phyloP scores from a whole-genome alignment of 768 basidiomycete species.

The Pisolithus orientalis region DNA sequence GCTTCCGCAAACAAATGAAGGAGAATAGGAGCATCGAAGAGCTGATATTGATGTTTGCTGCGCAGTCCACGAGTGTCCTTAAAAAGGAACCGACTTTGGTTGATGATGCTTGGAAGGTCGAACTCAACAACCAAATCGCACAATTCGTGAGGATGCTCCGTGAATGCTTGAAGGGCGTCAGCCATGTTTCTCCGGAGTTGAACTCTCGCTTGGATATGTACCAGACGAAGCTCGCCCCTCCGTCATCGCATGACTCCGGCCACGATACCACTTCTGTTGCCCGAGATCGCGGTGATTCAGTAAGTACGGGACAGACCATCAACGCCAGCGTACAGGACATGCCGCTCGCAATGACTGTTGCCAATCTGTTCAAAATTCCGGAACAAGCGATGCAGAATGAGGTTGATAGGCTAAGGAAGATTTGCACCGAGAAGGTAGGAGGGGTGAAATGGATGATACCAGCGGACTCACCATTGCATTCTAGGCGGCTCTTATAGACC shows the following conservation, averaged over 20 bases:
- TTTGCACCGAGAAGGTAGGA: slow-evolving; percentile 72
- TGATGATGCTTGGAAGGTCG: slow-evolving; percentile 88
- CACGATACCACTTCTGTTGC: slow-evolving; percentile 59
- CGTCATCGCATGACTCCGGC: slow-evolving; percentile 55
- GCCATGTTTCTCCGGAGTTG: slow-evolving; percentile 81
- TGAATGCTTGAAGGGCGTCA: slow-evolving; percentile 67
- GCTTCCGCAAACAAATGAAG: slow-evolving; percentile 85
- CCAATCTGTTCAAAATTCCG: slow-evolving; percentile 67
- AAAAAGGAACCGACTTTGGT: slow-evolving; percentile 83
- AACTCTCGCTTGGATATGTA: slow-evolving; percentile 79
- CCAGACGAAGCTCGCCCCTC: slow-evolving; percentile 68
- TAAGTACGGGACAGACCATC: slow-evolving; percentile 30
- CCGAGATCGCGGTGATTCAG: slow-evolving; percentile 48
- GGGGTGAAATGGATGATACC: neutral
- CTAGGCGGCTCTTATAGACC: slow-evolving; percentile 78
- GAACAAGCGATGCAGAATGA: slow-evolving; percentile 65
- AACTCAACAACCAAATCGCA: slow-evolving; percentile 88
- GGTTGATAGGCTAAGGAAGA: slow-evolving; percentile 55
- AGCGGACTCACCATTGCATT: slow-evolving; percentile 3
- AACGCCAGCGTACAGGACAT: slow-evolving; percentile 61
- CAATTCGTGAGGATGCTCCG: slow-evolving; percentile 82
- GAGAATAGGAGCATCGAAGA: slow-evolving; percentile 98
- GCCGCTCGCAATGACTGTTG: slow-evolving; percentile 66
- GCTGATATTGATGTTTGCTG: slow-evolving; percentile 92
- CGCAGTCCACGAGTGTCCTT: slow-evolving; percentile 79